Evolutionary conservation across 441 rosid genomes (phyloP).

Genomic region (Gossypium aridum): DNA sequence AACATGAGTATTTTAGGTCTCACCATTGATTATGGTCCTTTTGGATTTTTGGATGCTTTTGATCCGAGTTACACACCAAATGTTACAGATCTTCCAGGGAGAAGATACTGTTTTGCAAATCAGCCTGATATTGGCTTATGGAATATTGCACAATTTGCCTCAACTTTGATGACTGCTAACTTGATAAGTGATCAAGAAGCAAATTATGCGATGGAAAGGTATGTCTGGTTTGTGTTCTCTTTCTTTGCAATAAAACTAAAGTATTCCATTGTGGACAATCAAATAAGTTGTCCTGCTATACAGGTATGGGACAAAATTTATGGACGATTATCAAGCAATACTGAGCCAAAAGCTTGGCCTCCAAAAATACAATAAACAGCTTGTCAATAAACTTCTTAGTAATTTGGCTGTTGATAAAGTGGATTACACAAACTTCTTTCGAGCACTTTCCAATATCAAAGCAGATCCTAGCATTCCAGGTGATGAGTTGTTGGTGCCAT

Average conservation of each 20-base stretch:
- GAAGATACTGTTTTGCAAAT: constrained; percentile 93
- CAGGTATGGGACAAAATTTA: constrained; percentile 89
- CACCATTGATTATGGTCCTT: constrained; percentile 96
- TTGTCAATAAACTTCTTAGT: constrained; percentile 73
- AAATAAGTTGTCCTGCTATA: constrained; percentile 8
- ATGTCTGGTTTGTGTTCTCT: constrained; percentile 3
- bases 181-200: constrained; percentile 81
- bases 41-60: constrained; percentile 97
- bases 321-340: constrained; percentile 94
- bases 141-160: constrained; percentile 84
- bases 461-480: constrained; percentile 60
- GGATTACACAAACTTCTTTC: constrained; percentile 94
- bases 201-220: constrained; percentile 95
- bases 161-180: constrained; percentile 60
- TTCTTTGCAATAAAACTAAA: background rate
- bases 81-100: constrained; percentile 95
- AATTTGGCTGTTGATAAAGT: constrained; percentile 98
- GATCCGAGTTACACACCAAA: constrained; percentile 97
- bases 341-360: constrained; percentile 93
- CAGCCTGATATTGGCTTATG: constrained; percentile 94
- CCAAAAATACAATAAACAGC: constrained; percentile 81
- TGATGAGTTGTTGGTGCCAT: constrained; percentile 58
- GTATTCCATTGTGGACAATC: background rate
- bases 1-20: constrained; percentile 97
- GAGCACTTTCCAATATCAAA: constrained; percentile 73